These are phyloP conservation scores for Ceratocystis lukuohia DNA, from an alignment of 2,329 filamentous ascomycete genomes.

Conservation along the genomic window DNA sequence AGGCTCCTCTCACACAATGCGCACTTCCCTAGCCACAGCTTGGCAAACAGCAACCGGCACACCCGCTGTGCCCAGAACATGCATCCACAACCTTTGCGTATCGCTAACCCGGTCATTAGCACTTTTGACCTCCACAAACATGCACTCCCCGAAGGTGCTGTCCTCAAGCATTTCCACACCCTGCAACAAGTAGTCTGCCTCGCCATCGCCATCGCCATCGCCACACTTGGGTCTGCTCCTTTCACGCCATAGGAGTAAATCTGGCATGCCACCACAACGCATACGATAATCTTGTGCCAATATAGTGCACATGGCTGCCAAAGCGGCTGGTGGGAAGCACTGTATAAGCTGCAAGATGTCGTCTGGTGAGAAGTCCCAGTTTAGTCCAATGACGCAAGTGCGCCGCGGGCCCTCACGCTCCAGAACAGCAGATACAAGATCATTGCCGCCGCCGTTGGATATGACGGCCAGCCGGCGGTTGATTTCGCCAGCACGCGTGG, in stretches of 20 bases:
- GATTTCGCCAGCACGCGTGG: slow-evolving; percentile 74
- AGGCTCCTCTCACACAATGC: neutral
- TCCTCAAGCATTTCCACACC: no score
- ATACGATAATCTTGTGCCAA: slow-evolving; percentile 88
- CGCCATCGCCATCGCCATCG: neutral
- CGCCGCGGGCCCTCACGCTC: slow-evolving; percentile 51
- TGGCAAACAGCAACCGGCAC: slow-evolving; percentile 72
- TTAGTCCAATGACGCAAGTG: slow-evolving; percentile 80
- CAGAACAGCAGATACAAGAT: slow-evolving; percentile 56
- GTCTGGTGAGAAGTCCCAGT: slow-evolving; percentile 72
- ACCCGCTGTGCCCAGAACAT: slow-evolving; percentile 75
- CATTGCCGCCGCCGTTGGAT: slow-evolving; percentile 61
- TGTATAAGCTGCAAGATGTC: slow-evolving; percentile 67
- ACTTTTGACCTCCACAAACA: slow-evolving; percentile 70
- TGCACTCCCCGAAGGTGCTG: slow-evolving; percentile 39
- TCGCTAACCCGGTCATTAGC: slow-evolving; percentile 90
- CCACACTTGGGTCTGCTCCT: slow-evolving; percentile 22
- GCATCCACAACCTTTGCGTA: slow-evolving; percentile 92
- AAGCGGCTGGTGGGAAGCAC: slow-evolving; percentile 66
- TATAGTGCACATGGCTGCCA: slow-evolving; percentile 80
- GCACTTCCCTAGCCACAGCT: slow-evolving; percentile 39
- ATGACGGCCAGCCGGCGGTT: slow-evolving; percentile 78
- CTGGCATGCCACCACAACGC: slow-evolving; percentile 74
- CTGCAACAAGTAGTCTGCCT: slow-evolving; percentile 1
- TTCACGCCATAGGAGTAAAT: slow-evolving; percentile 74